Evolutionary conservation across 73 alveolate species (phyloP), one percentile per base, ranked within the genome.

Genomic region (Paramecium sexaurelia): DNA sequence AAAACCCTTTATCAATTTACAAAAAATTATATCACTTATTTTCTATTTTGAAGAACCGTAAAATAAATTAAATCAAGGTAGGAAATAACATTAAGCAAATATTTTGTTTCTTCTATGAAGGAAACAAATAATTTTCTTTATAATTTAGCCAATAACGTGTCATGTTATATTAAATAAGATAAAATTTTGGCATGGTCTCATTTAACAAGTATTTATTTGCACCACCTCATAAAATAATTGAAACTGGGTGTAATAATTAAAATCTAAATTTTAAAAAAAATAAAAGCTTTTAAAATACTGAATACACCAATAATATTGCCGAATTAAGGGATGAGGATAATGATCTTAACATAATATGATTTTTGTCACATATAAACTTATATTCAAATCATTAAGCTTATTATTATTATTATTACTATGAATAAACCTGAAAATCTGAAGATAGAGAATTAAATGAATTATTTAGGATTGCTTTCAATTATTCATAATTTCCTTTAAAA

Each of bases 401-500:
- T 61, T 24, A 32, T 61, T 61, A 10, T 19, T 29, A 61, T 1
- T 22, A 61, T 61, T 61, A 61, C 26, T 61, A 10, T 61, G 83
- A 61, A 61, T 26, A 61, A 20, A 61, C 11, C 1, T 32, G 11
- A 26, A 2, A 61, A 61, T 61, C 83, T 61, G 47, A 26, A 29
- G 39, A 29, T 9, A 61, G 47, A 26, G 39, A 32, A 61, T 61
- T 61, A 61, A 61, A 61, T 32, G 83, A 61, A 61, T 26, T 61
- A 71, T 71, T 71, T 11, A 71, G 35, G 43, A 71, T 71, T 35
- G 32, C 2, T 24, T 71, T 11, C 26, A 71, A 36, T 24, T 71
- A 71, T 15, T 32, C 86, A 40, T 71, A 71, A 35, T 71, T 37
- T 29, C 86, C 86, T 33, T 71, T 71, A 71, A 71, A 71, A 71